Evolutionary conservation across 2,329 filamentous ascomycete species (phyloP).

Genomic region (Colletotrichum plurivorum): DNA sequence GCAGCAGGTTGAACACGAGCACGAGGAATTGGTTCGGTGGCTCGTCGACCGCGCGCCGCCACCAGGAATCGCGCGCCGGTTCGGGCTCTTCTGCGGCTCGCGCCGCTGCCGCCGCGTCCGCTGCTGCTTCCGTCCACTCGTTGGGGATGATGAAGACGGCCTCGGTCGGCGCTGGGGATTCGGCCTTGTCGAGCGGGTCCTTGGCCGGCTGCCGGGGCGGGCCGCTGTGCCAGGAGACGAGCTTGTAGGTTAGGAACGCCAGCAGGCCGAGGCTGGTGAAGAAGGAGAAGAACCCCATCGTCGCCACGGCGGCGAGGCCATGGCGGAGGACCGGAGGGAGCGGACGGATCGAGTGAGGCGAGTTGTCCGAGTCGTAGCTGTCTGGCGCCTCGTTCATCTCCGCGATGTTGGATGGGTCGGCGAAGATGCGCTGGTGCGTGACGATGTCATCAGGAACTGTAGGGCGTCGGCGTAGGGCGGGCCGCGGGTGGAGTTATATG

Average conservation of each 20-base stretch:
- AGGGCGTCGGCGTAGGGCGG: neutral
- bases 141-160: constrained; percentile 45
- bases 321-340: constrained; percentile 51
- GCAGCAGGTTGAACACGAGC: constrained; percentile 77
- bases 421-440: constrained; percentile 25
- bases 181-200: constrained; percentile 16
- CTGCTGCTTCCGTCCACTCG: constrained; percentile 43
- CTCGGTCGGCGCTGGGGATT: constrained; percentile 41
- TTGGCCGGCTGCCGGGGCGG: constrained; percentile 36
- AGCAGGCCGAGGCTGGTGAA: constrained; percentile 51
- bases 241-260: constrained; percentile 52
- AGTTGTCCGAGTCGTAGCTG: constrained; percentile 47
- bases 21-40: constrained; percentile 77
- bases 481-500: constrained; percentile 21
- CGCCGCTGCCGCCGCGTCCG: constrained; percentile 42
- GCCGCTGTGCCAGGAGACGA: constrained; percentile 51
- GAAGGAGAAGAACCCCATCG: constrained; percentile 55
- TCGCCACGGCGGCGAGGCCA: constrained; percentile 54
- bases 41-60: constrained; percentile 47
- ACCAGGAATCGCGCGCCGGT: constrained; percentile 30
- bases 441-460: neutral
- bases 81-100: constrained; percentile 41
- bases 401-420: constrained; percentile 31
- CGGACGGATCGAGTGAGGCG: constrained; percentile 49
- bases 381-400: constrained; percentile 41